Evolutionary conservation across 129 eudicot genomes (phyloP).

Genomic region (Dittrichia graveolens): DNA sequence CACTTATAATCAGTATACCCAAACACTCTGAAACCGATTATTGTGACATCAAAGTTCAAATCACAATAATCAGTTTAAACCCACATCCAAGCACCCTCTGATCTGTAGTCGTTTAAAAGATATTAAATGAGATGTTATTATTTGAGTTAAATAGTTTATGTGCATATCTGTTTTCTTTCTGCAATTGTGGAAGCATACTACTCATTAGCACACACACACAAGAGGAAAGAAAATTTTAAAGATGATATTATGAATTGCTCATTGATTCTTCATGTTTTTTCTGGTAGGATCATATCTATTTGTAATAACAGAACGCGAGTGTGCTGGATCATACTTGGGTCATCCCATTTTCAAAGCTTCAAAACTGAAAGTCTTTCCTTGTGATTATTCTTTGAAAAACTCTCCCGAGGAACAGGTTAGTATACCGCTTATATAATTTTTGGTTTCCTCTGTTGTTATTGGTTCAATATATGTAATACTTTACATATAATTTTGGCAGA

Average conservation of each 20-base stretch:
- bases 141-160: not conserved
- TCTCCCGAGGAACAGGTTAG: constrained; percentile 81
- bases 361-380: constrained; percentile 79
- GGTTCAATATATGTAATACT: not conserved
- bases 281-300: constrained; percentile 72
- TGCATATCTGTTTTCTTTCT: not conserved
- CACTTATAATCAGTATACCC: constrained; percentile 7
- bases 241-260: constrained; percentile 1
- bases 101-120: constrained; percentile 1
- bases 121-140: not conserved
- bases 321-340: constrained; percentile 86
- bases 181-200: constrained; percentile 4
- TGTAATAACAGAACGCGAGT: constrained; percentile 75
- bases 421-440: not conserved
- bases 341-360: constrained; percentile 82
- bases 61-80: constrained; percentile 6
- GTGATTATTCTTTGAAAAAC: constrained; percentile 75
- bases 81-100: not conserved
- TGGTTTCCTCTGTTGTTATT: not conserved
- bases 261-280: constrained; percentile 16
- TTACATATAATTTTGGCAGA: constrained; percentile 47
- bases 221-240: not conserved
- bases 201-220: not conserved
- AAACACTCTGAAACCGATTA: constrained; percentile 2
- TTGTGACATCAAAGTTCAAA: constrained; percentile 2